Percentiles rank a stretch among this genome's conserved stretches.
Conservation (phyloP, 2,329 filamentous ascomycete species). For the Nothophaeocryptopus gaeumannii region DNA sequence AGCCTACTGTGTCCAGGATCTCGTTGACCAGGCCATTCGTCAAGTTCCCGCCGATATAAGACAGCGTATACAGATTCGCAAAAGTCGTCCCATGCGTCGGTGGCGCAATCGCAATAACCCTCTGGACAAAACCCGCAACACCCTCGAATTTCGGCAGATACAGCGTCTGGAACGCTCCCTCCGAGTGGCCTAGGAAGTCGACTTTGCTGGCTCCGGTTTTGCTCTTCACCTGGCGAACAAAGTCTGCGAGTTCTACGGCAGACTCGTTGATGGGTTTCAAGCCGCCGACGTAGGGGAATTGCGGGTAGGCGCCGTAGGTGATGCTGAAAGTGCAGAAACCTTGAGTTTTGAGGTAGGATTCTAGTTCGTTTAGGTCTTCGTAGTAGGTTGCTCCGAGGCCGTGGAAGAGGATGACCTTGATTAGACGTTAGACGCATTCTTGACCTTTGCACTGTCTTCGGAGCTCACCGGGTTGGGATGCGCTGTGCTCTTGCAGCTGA, state of each 20-base stretch:
- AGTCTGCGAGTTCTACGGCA: constrained; percentile 20
- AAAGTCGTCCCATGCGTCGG: constrained; percentile 27
- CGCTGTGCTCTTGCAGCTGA: constrained; percentile 19
- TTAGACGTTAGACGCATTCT: background rate
- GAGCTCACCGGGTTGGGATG: constrained; percentile 24
- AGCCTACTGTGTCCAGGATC: constrained; percentile 19
- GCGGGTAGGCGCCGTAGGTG: constrained; percentile 24
- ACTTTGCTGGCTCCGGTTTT: constrained; percentile 20
- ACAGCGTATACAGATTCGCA: constrained; percentile 19
- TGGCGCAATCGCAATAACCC: constrained; percentile 25
- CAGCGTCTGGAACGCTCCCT: constrained; percentile 26
- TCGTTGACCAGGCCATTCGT: constrained; percentile 15
- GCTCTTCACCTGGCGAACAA: constrained; percentile 19
- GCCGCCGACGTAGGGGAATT: constrained; percentile 23
- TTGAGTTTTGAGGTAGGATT: constrained; percentile 20
- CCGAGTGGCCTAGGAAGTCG: constrained; percentile 27
- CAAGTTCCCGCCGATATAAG: constrained; percentile 21
- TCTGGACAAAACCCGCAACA: constrained; percentile 17
- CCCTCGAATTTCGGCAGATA: constrained; percentile 25
- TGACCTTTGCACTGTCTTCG: background rate
- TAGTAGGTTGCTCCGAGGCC: constrained; percentile 28
- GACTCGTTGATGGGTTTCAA: constrained; percentile 22
- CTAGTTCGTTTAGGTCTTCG: constrained; percentile 26
- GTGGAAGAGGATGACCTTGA: constrained; percentile 22
- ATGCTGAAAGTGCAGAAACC: constrained; percentile 27